Conservation (phyloP, 2,329 filamentous ascomycete species). For the Macrophomina pseudophaseolina region DNA sequence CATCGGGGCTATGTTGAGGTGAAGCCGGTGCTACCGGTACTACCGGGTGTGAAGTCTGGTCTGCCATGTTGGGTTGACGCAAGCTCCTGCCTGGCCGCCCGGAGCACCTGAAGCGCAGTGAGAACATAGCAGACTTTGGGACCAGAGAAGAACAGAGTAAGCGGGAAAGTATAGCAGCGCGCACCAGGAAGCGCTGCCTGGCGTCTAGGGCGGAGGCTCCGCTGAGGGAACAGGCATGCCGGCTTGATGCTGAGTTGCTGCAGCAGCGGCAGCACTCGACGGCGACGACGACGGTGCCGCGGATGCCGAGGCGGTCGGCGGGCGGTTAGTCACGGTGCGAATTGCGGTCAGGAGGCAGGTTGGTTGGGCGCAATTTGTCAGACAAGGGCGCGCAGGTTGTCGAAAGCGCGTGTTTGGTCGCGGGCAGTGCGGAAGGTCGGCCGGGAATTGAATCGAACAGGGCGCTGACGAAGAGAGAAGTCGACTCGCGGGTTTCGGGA, state of each 20-base stretch:
- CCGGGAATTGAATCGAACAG: background rate
- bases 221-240: background rate
- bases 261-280: background rate
- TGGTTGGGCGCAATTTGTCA: slow-evolving; percentile 10
- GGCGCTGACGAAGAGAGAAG: slow-evolving; percentile 7
- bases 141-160: background rate
- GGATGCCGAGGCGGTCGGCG: background rate
- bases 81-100: slow-evolving; percentile 2
- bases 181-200: background rate
- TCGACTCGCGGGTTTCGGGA: slow-evolving; percentile 2
- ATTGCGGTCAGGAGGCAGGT: slow-evolving; percentile 14
- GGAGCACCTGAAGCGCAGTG: background rate
- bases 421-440: slow-evolving; percentile 14
- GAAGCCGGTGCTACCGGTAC: slow-evolving; percentile 3
- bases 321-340: background rate
- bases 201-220: slow-evolving; percentile 6
- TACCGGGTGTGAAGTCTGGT: slow-evolving; percentile 6
- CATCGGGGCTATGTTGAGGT: slow-evolving; percentile 7
- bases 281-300: background rate
- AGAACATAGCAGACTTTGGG: background rate
- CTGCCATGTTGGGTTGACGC: background rate
- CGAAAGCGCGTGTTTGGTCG: background rate
- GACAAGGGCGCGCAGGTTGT: slow-evolving; percentile 16
- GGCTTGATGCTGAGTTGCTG: background rate
- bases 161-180: background rate